Percentiles rank a stretch among this genome's conserved stretches.
phyloP scores from a whole-genome alignment of 139 green algal species.

The Zygnema circumcarinatum region DNA sequence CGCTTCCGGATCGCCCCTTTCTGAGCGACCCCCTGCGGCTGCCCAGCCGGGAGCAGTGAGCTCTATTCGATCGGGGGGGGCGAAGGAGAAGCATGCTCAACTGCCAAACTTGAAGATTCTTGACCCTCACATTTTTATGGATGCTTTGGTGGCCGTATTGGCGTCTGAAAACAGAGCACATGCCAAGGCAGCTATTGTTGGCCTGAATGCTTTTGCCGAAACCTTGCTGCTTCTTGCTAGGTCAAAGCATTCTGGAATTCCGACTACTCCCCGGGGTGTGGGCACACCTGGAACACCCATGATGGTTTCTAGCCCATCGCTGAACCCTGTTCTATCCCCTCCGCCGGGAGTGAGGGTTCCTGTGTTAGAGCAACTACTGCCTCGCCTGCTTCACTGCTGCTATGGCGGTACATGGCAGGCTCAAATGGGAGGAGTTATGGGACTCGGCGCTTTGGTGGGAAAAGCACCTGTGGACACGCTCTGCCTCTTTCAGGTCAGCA shows the following conservation, averaged over 20 bases:
- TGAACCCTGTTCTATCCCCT: conserved; percentile 38
- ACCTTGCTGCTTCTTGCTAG: conserved; percentile 72
- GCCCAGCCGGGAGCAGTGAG: neutral
- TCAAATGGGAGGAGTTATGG: conserved; percentile 79
- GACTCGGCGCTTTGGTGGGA: conserved; percentile 58
- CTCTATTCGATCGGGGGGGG: conserved; percentile 1
- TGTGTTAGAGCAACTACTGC: conserved; percentile 81
- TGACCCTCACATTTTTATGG: conserved; percentile 83
- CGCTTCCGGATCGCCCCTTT: neutral
- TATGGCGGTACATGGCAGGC: conserved; percentile 82
- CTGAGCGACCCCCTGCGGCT: neutral
- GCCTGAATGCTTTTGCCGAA: conserved; percentile 79
- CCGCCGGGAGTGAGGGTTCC: conserved; percentile 42
- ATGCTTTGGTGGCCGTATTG: conserved; percentile 84
- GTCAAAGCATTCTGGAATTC: conserved; percentile 18
- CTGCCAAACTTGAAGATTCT: conserved; percentile 73
- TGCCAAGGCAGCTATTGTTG: conserved; percentile 64
- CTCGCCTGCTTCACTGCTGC: conserved; percentile 83
- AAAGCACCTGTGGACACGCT: conserved; percentile 57
- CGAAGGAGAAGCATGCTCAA: conserved; percentile 16
- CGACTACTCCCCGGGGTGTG: conserved; percentile 23
- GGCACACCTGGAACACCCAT: conserved; percentile 50
- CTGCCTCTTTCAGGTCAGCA: conserved; percentile 50
- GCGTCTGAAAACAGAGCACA: conserved; percentile 53
- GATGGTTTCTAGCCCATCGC: conserved; percentile 51